Evolutionary conservation across 164 flowering plant species (phyloP).

Genomic region (Cinnamomum chago): DNA sequence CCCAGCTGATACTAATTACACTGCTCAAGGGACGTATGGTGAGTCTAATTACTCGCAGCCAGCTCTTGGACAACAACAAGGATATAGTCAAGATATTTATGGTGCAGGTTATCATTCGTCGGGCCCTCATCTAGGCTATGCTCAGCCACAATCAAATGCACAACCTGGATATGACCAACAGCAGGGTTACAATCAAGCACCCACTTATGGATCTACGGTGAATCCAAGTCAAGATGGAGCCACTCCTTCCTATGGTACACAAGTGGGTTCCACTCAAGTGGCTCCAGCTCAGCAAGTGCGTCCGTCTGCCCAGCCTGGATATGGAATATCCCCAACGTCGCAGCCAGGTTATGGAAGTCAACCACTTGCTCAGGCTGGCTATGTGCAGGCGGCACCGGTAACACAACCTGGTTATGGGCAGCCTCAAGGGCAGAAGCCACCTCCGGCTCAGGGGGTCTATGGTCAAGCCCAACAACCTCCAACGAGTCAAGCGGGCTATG

Average conservation of each 20-base stretch:
- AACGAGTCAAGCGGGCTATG: conserved; percentile 45
- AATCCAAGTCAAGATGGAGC: conserved; percentile 53
- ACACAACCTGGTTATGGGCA: conserved; percentile 44
- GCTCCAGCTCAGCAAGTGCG: conserved; percentile 28
- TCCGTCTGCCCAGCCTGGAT: conserved; percentile 48
- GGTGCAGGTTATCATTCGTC: conserved; percentile 56
- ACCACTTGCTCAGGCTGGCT: conserved; percentile 46
- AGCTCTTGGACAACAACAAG: conserved; percentile 35
- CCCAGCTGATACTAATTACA: conserved; percentile 46
- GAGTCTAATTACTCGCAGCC: conserved; percentile 29
- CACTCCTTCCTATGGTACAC: conserved; percentile 47
- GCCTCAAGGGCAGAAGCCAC: conserved; percentile 46
- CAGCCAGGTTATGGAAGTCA: conserved; percentile 54
- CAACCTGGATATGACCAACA: conserved; percentile 59
- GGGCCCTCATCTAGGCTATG: conserved; percentile 52
- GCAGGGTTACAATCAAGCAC: conserved; percentile 43
- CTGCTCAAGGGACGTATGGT: conserved; percentile 39
- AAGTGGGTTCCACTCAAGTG: conserved; percentile 49
- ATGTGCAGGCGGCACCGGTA: conserved; percentile 30
- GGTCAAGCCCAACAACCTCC: conserved; percentile 62
- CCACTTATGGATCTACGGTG: conserved; percentile 37
- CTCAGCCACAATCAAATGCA: conserved; percentile 40
- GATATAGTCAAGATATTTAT: conserved; percentile 78
- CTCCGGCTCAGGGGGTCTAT: conserved; percentile 37
- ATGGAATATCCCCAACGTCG: conserved; percentile 54